These are phyloP conservation scores for Lenwebbia sp. DNA, from an alignment of 345 rosid genomes.

Conservation along the genomic window DNA sequence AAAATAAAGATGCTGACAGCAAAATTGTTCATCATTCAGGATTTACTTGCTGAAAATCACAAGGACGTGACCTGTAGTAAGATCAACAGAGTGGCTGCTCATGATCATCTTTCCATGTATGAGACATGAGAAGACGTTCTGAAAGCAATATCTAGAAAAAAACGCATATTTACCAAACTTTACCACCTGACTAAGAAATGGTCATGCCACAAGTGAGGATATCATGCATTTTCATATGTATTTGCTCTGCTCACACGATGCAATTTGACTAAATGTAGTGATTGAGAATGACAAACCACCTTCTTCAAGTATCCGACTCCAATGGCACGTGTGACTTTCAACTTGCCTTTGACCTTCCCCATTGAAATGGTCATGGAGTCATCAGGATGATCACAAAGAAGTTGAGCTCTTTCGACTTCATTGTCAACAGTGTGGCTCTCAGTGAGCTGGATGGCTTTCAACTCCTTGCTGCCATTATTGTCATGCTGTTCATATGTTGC, in stretches of 20 bases:
- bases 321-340: conserved; percentile 88
- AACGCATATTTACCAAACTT: not conserved
- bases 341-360: conserved; percentile 88
- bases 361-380: conserved; percentile 54
- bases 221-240: not conserved
- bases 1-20: not conserved
- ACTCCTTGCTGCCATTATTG: conserved; percentile 12
- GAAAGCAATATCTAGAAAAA: not conserved
- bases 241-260: not conserved
- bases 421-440: conserved; percentile 86
- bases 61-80: not conserved
- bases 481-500: conserved; percentile 44
- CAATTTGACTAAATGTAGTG: not conserved
- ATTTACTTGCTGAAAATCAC: not conserved
- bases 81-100: not conserved
- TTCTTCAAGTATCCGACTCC: conserved; percentile 96
- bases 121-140: not conserved
- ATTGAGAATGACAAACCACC: conserved; percentile 19
- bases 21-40: not conserved
- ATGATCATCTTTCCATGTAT: not conserved
- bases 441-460: conserved; percentile 79
- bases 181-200: not conserved
- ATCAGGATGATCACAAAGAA: conserved; percentile 73
- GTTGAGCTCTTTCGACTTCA: conserved; percentile 53
- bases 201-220: not conserved